Conservation (phyloP, 345 rosid species). For the Brassica cretica region DNA sequence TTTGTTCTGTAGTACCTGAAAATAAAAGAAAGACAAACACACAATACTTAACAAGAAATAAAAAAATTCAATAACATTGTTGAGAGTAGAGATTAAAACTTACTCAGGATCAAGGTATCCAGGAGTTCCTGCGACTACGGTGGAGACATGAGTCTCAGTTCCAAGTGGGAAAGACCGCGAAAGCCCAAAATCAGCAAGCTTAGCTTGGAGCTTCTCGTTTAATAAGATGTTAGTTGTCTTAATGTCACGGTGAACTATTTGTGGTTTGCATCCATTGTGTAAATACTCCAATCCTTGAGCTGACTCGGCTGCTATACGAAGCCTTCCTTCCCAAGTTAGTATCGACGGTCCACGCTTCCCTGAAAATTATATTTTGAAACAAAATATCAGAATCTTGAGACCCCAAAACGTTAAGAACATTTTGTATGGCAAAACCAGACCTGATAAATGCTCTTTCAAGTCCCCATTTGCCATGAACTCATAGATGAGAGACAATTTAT, state of each 20-base stretch:
- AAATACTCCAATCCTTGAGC: conserved; percentile 55
- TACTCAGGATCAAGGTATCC: conserved; percentile 70
- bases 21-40: background rate
- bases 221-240: conserved; percentile 60
- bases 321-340: conserved; percentile 52
- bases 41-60: background rate
- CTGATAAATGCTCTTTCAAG: conserved; percentile 43
- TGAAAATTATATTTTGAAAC: conserved; percentile 1
- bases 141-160: conserved; percentile 39
- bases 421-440: conserved; percentile 10
- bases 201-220: conserved; percentile 58
- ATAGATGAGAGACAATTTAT: conserved; percentile 48
- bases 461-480: conserved; percentile 52
- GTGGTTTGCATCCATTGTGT: conserved; percentile 64
- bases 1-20: conserved; percentile 37
- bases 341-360: conserved; percentile 35
- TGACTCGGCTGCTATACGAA: conserved; percentile 51
- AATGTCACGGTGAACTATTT: conserved; percentile 58
- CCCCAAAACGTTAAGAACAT: background rate
- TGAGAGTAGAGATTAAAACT: conserved; percentile 9
- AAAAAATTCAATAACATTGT: background rate
- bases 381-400: background rate
- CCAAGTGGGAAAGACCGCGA: conserved; percentile 50
- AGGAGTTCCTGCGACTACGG: conserved; percentile 51
- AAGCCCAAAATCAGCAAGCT: conserved; percentile 64